A percentile compares a stretch with the other conserved stretches of the same genome.
Conservation (phyloP, 345 rosid genomes). For the Pseudoturritis turrita region DNA sequence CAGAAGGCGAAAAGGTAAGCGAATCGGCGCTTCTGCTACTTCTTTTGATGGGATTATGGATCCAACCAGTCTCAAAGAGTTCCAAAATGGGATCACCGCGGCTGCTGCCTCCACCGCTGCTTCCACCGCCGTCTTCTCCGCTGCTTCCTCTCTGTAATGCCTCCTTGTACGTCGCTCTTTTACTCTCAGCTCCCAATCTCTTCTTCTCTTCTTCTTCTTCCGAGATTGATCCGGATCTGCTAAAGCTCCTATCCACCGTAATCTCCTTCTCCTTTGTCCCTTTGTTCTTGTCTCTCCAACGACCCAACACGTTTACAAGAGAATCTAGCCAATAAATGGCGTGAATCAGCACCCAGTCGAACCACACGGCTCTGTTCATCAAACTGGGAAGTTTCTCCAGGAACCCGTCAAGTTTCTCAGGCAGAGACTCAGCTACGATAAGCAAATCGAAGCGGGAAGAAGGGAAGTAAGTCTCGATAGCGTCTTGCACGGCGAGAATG, state of each 20-base stretch:
- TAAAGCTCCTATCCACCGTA: conserved; percentile 33
- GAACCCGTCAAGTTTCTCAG: conserved; percentile 40
- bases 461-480: conserved; percentile 47
- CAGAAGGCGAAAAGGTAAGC: conserved; percentile 9
- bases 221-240: conserved; percentile 22
- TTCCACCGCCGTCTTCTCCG: conserved; percentile 27
- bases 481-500: conserved; percentile 42
- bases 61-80: conserved; percentile 54
- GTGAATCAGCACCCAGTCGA: conserved; percentile 32
- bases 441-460: conserved; percentile 34
- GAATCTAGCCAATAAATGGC: conserved; percentile 41
- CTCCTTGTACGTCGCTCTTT: conserved; percentile 45
- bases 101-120: neutral
- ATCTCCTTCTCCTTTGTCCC: conserved; percentile 57
- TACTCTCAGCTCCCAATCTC: neutral
- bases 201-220: neutral
- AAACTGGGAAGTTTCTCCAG: conserved; percentile 26
- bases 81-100: conserved; percentile 42
- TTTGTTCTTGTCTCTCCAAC: conserved; percentile 31
- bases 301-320: conserved; percentile 14
- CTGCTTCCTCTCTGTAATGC: conserved; percentile 42
- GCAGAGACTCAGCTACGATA: conserved; percentile 40
- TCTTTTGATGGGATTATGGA: conserved; percentile 30
- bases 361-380: conserved; percentile 31
- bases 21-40: conserved; percentile 23